Base-by-base conservation (phyloP, 2,329 filamentous ascomycete genomes). In the Xylaria hypoxylon region DNA sequence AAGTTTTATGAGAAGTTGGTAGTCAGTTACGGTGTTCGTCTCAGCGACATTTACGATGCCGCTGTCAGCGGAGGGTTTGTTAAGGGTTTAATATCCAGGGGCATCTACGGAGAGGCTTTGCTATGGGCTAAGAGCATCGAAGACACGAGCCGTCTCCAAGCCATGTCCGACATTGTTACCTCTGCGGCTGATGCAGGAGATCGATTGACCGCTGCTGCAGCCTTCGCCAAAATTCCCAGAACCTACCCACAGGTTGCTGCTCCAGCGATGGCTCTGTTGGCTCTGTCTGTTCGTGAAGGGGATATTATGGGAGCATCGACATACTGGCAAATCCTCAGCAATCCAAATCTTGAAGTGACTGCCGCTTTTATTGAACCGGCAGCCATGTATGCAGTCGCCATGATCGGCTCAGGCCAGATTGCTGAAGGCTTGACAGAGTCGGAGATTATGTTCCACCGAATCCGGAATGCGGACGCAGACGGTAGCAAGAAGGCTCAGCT, bases 1-100 rank as follows among this genome's bases (percentile, higher is more conserved):
- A 92, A 91, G 75, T 98, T 99, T 78, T 90, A 96, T 77, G 85
- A 91, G 72, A 94, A 91, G 78, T 91, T 99, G 67, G 85, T 92
- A 17, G 82, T 86, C 24, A 85, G 84, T 76, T 90, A 87, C 67
- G 85, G 84, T 28, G 84, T 84, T 24, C 85, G 87, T 31, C 84
- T 87, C 59, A 80, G 82, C 22, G 85, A 88, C 11, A 85, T 97
- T 73, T 90, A 91, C 75, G 89, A 92, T 68, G 86, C 88, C 22
- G 86, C 97, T 62, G 85, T 94, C 68, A 81, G 87, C 62, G 85
- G 89, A 68, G 94, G 93, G 8, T 90, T 97, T 69, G 89, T 98
- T 67, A 89, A 94, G 72, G 89, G 92, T 44, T 89, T 93, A 72
- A 82, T 96, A 57, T 85, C 90, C 62, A 85, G 86, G 19, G 89